These are phyloP conservation scores for Nicotiana obtusifolia DNA, from an alignment of 257 asterid species.

Conservation along the genomic window DNA sequence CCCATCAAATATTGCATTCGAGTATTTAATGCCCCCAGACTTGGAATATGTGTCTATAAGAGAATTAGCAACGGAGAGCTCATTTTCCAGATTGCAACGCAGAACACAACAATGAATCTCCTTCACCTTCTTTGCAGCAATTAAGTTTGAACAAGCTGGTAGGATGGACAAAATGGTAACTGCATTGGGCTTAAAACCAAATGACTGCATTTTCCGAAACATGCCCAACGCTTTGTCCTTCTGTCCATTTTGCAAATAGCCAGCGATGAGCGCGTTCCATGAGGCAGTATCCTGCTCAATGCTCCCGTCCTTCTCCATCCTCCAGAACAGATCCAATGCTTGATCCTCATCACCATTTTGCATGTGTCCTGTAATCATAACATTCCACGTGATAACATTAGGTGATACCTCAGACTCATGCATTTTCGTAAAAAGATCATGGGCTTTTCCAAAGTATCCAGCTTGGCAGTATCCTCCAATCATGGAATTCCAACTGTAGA, in stretches of 20 bases:
- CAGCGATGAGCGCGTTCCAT: conserved; percentile 81
- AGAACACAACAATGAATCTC: conserved; percentile 68
- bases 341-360: conserved; percentile 71
- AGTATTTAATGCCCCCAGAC: conserved; percentile 50
- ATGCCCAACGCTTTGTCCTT: conserved; percentile 53
- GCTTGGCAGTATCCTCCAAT: conserved; percentile 79
- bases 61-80: conserved; percentile 59
- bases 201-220: conserved; percentile 62
- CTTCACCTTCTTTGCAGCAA: conserved; percentile 58
- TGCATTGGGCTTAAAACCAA: conserved; percentile 52
- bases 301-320: conserved; percentile 60
- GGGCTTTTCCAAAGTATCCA: conserved; percentile 72
- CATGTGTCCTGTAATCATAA: conserved; percentile 66
- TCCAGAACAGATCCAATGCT: conserved; percentile 66
- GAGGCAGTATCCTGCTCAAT: conserved; percentile 64
- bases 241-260: conserved; percentile 52
- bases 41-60: conserved; percentile 62
- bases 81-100: conserved; percentile 42
- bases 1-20: conserved; percentile 44
- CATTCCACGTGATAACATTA: conserved; percentile 73
- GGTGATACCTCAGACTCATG: conserved; percentile 47
- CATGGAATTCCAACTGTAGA: conserved; percentile 79
- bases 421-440: conserved; percentile 60
- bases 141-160: conserved; percentile 64
- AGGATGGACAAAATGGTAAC: conserved; percentile 66